These are phyloP conservation scores for Boeremia lycopersici DNA, from an alignment of 2,329 filamentous ascomycete genomes.

Conservation along the genomic window DNA sequence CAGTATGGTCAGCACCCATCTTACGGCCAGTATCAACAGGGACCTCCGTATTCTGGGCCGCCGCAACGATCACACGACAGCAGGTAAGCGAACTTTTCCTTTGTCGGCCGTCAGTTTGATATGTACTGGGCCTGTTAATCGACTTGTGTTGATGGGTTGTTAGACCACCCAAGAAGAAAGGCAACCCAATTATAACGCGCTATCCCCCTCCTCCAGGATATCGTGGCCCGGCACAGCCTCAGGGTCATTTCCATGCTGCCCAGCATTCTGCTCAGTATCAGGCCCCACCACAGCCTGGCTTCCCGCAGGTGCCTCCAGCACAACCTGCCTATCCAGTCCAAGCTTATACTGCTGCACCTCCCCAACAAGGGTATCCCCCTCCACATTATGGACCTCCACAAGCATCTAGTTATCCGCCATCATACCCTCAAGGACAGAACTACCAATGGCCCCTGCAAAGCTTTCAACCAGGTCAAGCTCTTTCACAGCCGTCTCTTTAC, in stretches of 20 bases:
- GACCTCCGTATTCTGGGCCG: constrained; percentile 29
- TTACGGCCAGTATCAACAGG: constrained; percentile 40
- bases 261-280: constrained; percentile 38
- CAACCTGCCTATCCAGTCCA: constrained; percentile 30
- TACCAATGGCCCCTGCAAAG: constrained; percentile 37
- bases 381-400: constrained; percentile 34
- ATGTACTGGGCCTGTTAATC: neutral
- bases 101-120: neutral
- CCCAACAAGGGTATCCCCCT: constrained; percentile 29
- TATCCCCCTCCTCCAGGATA: constrained; percentile 59
- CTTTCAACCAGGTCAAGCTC: constrained; percentile 31
- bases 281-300: constrained; percentile 31
- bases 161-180: constrained; percentile 52
- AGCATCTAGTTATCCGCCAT: constrained; percentile 23
- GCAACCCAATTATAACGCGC: constrained; percentile 56
- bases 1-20: constrained; percentile 41
- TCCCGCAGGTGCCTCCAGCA: constrained; percentile 30
- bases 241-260: constrained; percentile 34
- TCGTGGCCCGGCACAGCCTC: constrained; percentile 42
- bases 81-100: constrained; percentile 35
- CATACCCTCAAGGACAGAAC: constrained; percentile 28
- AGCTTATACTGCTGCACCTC: constrained; percentile 27
- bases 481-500: constrained; percentile 31
- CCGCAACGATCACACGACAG: constrained; percentile 36
- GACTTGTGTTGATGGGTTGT: constrained; percentile 22